These are phyloP conservation scores for Moniliophthora roreri DNA, from an alignment of 1,284 basidiomycete species.

Conservation along the genomic window DNA sequence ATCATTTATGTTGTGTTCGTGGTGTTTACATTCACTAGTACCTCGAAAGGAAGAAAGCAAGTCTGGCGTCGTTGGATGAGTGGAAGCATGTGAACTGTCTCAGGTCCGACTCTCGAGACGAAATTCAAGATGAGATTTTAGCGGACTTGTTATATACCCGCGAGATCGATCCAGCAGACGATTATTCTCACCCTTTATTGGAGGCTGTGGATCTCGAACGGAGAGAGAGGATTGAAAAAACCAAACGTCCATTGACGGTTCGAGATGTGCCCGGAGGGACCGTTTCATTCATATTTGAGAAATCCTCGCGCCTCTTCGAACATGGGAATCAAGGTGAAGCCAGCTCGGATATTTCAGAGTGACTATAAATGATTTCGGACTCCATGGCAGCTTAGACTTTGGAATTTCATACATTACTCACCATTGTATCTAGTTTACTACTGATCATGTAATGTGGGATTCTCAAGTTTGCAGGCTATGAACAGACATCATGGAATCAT, in stretches of 20 bases:
- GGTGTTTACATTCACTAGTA: constrained; percentile 42
- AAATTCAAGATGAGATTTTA: constrained; percentile 65
- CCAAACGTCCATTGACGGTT: constrained; percentile 28
- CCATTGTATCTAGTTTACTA: no score
- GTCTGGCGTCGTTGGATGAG: constrained; percentile 79
- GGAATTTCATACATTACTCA: no score
- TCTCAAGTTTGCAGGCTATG: no score
- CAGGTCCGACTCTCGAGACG: constrained; percentile 37
- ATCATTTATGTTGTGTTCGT: constrained; percentile 6
- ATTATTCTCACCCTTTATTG: constrained; percentile 28
- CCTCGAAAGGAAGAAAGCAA: constrained; percentile 70
- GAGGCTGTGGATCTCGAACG: constrained; percentile 45
- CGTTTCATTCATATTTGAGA: constrained; percentile 73
- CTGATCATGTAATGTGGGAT: no score
- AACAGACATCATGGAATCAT: no score
- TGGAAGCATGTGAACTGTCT: constrained; percentile 89
- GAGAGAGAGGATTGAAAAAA: constrained; percentile 33
- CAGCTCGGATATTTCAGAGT: no score
- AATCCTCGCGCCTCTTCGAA: constrained; percentile 30
- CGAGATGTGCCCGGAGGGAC: constrained; percentile 62
- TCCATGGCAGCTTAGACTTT: no score
- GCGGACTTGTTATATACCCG: constrained; percentile 47
- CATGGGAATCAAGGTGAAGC: constrained; percentile 8
- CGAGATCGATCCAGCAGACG: constrained; percentile 20
- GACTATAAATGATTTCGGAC: no score